phyloP scores from a whole-genome alignment of 1,284 basidiomycete species.

The Microbotryum intermedium region DNA sequence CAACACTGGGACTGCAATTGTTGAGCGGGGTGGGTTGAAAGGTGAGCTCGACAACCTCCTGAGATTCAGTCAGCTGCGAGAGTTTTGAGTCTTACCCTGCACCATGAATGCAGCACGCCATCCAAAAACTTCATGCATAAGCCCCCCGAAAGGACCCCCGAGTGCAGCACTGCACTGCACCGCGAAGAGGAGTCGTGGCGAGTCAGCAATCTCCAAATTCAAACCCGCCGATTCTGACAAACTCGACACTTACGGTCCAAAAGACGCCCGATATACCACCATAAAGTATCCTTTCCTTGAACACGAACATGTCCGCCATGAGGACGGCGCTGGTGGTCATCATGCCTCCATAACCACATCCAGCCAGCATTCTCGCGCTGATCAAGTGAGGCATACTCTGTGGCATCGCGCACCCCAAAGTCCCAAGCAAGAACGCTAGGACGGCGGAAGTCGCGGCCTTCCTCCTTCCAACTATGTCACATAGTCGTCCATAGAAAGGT shows the following conservation, averaged over 20 bases:
- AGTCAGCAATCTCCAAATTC: too few relatives aligned
- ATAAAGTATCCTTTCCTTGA: slow-evolving; percentile 61
- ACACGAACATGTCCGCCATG: slow-evolving; percentile 65
- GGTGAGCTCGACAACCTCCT: background rate
- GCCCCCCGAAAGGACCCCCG: slow-evolving; percentile 11
- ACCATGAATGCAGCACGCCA: slow-evolving; percentile 10
- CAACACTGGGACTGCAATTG: slow-evolving; percentile 12
- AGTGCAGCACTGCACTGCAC: slow-evolving; percentile 3
- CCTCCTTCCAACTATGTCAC: slow-evolving; percentile 66
- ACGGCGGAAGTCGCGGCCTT: slow-evolving; percentile 63
- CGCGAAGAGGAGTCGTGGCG: too few relatives aligned
- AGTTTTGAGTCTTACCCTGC: background rate
- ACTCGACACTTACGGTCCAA: background rate
- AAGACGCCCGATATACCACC: slow-evolving; percentile 28
- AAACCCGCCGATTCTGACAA: too few relatives aligned
- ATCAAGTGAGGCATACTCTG: slow-evolving; percentile 54
- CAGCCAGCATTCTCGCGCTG: slow-evolving; percentile 7
- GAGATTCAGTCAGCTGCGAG: background rate
- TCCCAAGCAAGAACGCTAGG: slow-evolving; percentile 58
- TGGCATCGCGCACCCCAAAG: slow-evolving; percentile 62
- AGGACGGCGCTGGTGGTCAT: slow-evolving; percentile 49
- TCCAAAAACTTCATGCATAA: slow-evolving; percentile 4
- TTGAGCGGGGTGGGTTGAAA: too few relatives aligned
- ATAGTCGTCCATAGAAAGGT: slow-evolving; percentile 66
- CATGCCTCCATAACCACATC: slow-evolving; percentile 42